phyloP scores from a whole-genome alignment of 2,329 filamentous ascomycete genomes.

The Diaporthe vaccinii region DNA sequence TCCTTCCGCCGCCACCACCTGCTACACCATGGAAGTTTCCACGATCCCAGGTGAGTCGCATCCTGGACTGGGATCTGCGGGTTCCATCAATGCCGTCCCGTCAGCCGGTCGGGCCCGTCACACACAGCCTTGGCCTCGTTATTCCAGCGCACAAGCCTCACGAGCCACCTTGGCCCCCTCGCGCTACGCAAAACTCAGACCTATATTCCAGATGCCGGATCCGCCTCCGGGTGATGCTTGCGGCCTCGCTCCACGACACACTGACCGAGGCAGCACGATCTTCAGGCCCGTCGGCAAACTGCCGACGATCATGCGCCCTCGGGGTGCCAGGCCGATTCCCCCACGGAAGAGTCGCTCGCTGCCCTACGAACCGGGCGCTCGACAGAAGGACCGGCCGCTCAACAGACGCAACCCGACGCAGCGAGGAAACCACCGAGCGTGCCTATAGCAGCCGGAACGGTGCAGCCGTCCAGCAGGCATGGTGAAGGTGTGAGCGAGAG shows the following conservation, averaged over 20 bases:
- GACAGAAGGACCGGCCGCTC: neutral
- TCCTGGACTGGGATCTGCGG: slow-evolving; percentile 21
- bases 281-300: slow-evolving; percentile 4
- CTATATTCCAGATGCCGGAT: neutral
- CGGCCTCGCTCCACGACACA: slow-evolving; percentile 3
- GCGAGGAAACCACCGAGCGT: slow-evolving; percentile 2
- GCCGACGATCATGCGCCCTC: slow-evolving; percentile 21
- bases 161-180: slow-evolving; percentile 2
- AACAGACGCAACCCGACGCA: slow-evolving; percentile 9
- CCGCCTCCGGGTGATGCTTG: slow-evolving; percentile 8
- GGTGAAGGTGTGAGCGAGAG: neutral
- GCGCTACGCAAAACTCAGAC: slow-evolving; percentile 6
- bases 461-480: slow-evolving; percentile 1
- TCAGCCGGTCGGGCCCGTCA: slow-evolving; percentile 25
- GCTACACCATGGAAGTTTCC: slow-evolving; percentile 28
- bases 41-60: slow-evolving; percentile 27
- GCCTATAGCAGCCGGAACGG: neutral
- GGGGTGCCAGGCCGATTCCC: neutral
- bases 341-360: neutral
- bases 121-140: slow-evolving; percentile 14
- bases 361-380: neutral
- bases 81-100: slow-evolving; percentile 30
- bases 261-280: slow-evolving; percentile 22
- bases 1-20: slow-evolving; percentile 7
- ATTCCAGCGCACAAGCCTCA: slow-evolving; percentile 25